phyloP scores from a whole-genome alignment of 139 green algal genomes.

The Chlamydomonas sphaeroides region DNA sequence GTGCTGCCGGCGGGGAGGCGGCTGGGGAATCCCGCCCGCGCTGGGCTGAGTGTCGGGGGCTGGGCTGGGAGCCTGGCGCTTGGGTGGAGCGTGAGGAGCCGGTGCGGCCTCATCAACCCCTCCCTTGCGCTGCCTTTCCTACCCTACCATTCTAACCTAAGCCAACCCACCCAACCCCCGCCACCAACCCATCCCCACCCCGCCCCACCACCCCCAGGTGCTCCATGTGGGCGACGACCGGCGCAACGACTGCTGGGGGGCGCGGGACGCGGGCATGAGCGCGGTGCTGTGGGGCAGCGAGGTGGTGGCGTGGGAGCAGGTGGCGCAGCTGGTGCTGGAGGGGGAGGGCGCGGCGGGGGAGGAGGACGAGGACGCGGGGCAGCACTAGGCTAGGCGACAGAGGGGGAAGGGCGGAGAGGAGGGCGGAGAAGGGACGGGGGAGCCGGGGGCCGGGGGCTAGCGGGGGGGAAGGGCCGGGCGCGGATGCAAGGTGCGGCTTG shows the following conservation, averaged over 20 bases:
- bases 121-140: not conserved
- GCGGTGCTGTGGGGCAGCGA: slow-evolving; percentile 89
- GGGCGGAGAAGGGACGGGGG: not conserved
- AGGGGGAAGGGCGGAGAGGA: not conserved
- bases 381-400: not conserved
- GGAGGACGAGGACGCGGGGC: not conserved
- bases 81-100: too few relatives aligned
- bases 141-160: not conserved
- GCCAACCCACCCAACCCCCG: too few relatives aligned
- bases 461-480: not conserved
- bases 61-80: too few relatives aligned
- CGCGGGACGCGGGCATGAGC: slow-evolving; percentile 80
- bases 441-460: not conserved
- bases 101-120: too few relatives aligned
- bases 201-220: slow-evolving; percentile 31
- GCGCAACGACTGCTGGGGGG: slow-evolving; percentile 90
- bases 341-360: not conserved
- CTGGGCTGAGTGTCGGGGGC: too few relatives aligned
- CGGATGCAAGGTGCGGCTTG: too few relatives aligned
- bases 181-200: too few relatives aligned
- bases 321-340: slow-evolving; percentile 63
- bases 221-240: slow-evolving; percentile 86
- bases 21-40: too few relatives aligned
- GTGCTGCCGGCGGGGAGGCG: too few relatives aligned
- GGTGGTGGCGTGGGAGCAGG: slow-evolving; percentile 81